A percentile compares a stretch with the other conserved stretches of the same genome.
Evolutionary conservation across 2,329 filamentous ascomycete genomes (phyloP).

Genomic region (Penicillium sp.): DNA sequence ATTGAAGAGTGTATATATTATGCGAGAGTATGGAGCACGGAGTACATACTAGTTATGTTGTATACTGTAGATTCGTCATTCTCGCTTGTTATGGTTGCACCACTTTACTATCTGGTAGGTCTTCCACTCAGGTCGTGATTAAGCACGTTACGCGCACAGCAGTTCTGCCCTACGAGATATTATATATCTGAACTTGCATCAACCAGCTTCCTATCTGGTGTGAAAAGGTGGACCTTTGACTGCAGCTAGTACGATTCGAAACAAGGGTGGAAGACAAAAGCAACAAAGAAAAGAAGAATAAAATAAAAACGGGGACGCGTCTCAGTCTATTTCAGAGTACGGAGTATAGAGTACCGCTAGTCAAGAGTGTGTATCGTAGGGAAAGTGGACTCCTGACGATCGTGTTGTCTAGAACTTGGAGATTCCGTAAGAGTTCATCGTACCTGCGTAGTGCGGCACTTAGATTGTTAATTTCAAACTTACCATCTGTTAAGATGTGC

Average conservation of each 20-base stretch:
- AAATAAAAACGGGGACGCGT: background rate
- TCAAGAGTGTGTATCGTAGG: background rate
- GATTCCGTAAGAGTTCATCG: background rate
- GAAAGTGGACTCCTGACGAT: slow-evolving; percentile 10
- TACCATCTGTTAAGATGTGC: background rate
- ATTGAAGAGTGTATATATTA: background rate
- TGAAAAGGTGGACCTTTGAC: background rate
- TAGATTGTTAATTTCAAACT: background rate
- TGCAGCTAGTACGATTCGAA: slow-evolving; percentile 5
- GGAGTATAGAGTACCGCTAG: background rate
- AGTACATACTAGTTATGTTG: no score
- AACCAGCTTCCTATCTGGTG: slow-evolving; percentile 8
- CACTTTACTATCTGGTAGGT: no score
- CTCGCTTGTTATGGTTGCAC: background rate
- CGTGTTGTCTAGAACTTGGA: slow-evolving; percentile 6
- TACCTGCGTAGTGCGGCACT: slow-evolving; percentile 3
- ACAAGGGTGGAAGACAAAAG: background rate
- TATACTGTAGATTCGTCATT: background rate
- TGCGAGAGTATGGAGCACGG: background rate
- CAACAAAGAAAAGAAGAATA: background rate
- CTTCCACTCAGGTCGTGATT: background rate
- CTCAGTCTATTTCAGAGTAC: background rate
- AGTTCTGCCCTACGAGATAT: background rate
- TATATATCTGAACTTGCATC: background rate
- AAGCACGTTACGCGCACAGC: background rate